Base-by-base conservation (phyloP, 1,284 basidiomycete genomes). In the Cutaneotrichosporon spelunceum region DNA sequence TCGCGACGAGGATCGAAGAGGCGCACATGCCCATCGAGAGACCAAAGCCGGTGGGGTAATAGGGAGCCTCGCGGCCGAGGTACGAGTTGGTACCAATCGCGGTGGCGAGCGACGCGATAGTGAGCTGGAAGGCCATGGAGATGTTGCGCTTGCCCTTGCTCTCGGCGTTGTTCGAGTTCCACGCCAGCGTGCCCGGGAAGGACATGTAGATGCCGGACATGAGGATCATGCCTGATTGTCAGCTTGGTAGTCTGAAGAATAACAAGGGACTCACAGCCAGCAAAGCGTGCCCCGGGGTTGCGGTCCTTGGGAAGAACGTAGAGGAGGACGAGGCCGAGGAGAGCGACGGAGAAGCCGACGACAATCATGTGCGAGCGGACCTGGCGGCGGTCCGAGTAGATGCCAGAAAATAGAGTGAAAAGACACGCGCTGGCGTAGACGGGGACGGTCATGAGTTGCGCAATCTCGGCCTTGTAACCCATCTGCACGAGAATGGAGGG, bases 401-500 rank as follows among this genome's bases (percentile, higher is more conserved):
- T 16, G 6, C 60, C 54, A n/a, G 44, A 58, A 4, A 23, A 7
- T n/a, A 65, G 53, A 7, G 56, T 55, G 61, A 66, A 63, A 24
- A 66, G 16, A 52, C 64, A 64, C 19, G 68, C 67, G 21, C 23
- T 26, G 26, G 26, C 48, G 61, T 70, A 68, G 19, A 66, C 33
- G n/a, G 70, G 70, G 24, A 70, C 61, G 1, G 67, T 68, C 45
- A 71, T 56, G 14, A 71, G 59, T 59, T 71, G 70, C 9, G 70
- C 70, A 19, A 64, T 63, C 8, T 59, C 66, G 9, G 68, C 67
- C 26, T 56, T 52, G 68, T 66, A 70, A 11, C 71, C 71, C 49
- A 72, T 59, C 59, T 66, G 61, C 2, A 57, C 61, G n/a, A 70
- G 29, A 45, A 70, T 67, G 2, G 65, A 52, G 1, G 70, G 68